These are phyloP conservation scores for Pestalotiopsis sp. DNA, from an alignment of 2,329 filamentous ascomycete genomes.

Conservation along the genomic window DNA sequence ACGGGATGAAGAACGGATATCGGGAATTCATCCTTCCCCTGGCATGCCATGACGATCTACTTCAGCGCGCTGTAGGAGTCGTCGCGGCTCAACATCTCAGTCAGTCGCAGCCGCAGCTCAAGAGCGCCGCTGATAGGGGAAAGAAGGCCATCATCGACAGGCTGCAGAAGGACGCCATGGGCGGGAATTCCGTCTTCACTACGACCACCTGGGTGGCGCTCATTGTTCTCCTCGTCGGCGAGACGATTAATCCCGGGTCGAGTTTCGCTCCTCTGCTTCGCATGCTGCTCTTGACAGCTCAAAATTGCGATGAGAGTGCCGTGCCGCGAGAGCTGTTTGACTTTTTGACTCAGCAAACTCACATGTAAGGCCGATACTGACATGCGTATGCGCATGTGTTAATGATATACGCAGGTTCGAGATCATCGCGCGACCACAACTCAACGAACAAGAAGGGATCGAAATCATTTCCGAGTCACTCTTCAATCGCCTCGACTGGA, in stretches of 20 bases:
- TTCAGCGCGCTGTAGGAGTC: slow-evolving; percentile 39
- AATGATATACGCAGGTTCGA: neutral
- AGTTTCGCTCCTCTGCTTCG: slow-evolving; percentile 39
- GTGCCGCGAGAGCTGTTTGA: slow-evolving; percentile 20
- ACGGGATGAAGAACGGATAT: slow-evolving; percentile 39
- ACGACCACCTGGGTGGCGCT: slow-evolving; percentile 39
- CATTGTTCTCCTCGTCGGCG: slow-evolving; percentile 40
- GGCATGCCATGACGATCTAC: slow-evolving; percentile 37
- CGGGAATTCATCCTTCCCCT: slow-evolving; percentile 41
- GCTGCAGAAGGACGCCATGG: slow-evolving; percentile 32
- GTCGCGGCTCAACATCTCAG: slow-evolving; percentile 42
- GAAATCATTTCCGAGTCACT: slow-evolving; percentile 4
- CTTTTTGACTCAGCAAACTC: slow-evolving; percentile 33
- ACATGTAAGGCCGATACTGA: neutral
- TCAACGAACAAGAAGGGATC: slow-evolving; percentile 5
- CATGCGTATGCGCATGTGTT: neutral
- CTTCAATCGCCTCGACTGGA: slow-evolving; percentile 7
- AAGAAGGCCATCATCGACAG: slow-evolving; percentile 38
- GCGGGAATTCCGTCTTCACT: slow-evolving; percentile 35
- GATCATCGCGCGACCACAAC: slow-evolving; percentile 6
- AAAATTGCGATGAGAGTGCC: slow-evolving; percentile 26
- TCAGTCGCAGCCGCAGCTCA: slow-evolving; percentile 32
- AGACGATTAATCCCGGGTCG: slow-evolving; percentile 42
- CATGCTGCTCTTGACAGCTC: slow-evolving; percentile 29
- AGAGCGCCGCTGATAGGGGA: slow-evolving; percentile 33